A percentile compares a stretch with the other conserved stretches of the same genome.
phyloP scores from a whole-genome alignment of 1,284 basidiomycete species.

The Omphalotus olearius region DNA sequence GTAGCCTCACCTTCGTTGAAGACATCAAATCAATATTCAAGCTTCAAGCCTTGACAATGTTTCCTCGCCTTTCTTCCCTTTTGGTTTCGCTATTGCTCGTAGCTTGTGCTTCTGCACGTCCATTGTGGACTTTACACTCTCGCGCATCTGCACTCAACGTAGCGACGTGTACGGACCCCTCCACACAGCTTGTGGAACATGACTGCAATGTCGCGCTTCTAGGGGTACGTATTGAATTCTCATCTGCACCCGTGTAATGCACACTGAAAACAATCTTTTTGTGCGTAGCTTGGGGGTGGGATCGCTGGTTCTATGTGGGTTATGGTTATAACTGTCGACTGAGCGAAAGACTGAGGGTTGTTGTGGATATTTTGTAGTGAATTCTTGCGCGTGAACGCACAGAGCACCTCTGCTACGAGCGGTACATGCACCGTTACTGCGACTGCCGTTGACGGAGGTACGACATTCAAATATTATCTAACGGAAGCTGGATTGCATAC shows the following conservation, averaged over 20 bases:
- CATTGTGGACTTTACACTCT: slow-evolving; percentile 5
- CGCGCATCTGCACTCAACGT: slow-evolving; percentile 16
- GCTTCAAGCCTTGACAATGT: background rate
- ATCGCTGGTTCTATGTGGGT: slow-evolving; percentile 17
- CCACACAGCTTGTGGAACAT: slow-evolving; percentile 15
- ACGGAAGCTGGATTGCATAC: too few species aligned
- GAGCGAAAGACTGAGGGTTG: background rate
- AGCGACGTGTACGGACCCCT: slow-evolving; percentile 15
- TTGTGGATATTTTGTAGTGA: slow-evolving; percentile 1
- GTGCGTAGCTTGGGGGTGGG: slow-evolving; percentile 17
- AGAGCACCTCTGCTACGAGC: slow-evolving; percentile 14
- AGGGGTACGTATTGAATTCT: slow-evolving; percentile 11
- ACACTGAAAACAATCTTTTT: background rate
- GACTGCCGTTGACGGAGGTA: slow-evolving; percentile 19
- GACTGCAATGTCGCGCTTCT: slow-evolving; percentile 21
- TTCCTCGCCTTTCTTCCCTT: slow-evolving; percentile 12
- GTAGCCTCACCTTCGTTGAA: background rate
- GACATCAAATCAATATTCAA: background rate
- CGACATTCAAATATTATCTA: background rate
- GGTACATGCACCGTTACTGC: slow-evolving; percentile 20
- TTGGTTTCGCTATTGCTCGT: slow-evolving; percentile 12
- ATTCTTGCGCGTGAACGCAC: slow-evolving; percentile 17
- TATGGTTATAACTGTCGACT: background rate
- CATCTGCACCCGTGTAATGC: background rate
- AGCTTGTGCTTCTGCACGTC: slow-evolving; percentile 13